Conservation (phyloP, 2,329 filamentous ascomycete genomes). For the Nemania diffusa region DNA sequence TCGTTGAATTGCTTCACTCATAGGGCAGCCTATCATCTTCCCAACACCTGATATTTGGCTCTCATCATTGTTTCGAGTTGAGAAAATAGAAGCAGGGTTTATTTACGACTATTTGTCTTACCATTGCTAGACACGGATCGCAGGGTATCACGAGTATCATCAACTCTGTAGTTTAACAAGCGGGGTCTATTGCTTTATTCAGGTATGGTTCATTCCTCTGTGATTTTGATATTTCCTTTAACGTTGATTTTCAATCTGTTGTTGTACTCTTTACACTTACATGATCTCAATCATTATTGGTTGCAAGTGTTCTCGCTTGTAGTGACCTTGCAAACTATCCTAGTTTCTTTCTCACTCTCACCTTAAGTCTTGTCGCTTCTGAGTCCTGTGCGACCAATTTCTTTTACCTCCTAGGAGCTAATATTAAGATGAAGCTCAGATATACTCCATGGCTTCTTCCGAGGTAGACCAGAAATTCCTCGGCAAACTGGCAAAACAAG, state of each 20-base stretch:
- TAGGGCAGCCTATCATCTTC: conserved; percentile 2
- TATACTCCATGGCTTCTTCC: conserved; percentile 82
- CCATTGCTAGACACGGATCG: not conserved
- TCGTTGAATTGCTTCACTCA: conserved; percentile 7
- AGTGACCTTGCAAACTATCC: not conserved
- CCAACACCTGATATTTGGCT: conserved; percentile 11
- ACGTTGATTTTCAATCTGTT: not conserved
- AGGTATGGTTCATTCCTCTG: conserved; percentile 20
- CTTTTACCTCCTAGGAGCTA: not conserved
- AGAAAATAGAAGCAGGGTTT: not conserved
- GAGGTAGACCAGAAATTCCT: conserved; percentile 98
- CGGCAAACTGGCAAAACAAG: conserved; percentile 84
- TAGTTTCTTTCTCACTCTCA: not conserved
- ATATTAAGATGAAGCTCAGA: not conserved
- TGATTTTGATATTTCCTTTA: not conserved
- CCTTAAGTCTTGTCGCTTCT: not conserved
- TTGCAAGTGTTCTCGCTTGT: not conserved
- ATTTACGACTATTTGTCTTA: not conserved
- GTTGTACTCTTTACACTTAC: not conserved
- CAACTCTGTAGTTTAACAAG: not conserved
- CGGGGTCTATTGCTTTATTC: not conserved
- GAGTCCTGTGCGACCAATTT: not conserved
- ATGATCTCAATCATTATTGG: not conserved
- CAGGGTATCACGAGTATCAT: not conserved
- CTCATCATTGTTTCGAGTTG: not conserved